Percentiles rank a stretch among this genome's conserved stretches.
Conservation (phyloP, 768 basidiomycete genomes). For the Suillus spraguei region DNA sequence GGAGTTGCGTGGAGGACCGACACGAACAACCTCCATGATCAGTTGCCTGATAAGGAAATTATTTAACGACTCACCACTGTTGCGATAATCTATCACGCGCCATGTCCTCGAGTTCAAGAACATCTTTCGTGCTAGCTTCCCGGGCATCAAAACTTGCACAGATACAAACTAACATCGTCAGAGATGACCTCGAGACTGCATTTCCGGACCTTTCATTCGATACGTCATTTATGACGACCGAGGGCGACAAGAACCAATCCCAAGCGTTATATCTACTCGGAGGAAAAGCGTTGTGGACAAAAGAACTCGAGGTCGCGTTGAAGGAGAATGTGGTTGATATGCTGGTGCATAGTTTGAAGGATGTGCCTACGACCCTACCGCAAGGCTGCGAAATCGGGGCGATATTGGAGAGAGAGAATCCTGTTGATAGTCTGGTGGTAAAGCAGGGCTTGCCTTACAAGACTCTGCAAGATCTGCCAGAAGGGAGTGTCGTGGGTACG, state of each 20-base stretch:
- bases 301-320: slow-evolving; percentile 89
- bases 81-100: slow-evolving; percentile 1
- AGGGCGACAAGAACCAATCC: slow-evolving; percentile 87
- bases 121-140: slow-evolving; percentile 78
- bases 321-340: slow-evolving; percentile 77
- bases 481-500: slow-evolving; percentile 92
- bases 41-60: not conserved
- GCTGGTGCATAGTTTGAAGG: slow-evolving; percentile 92
- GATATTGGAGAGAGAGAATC: slow-evolving; percentile 85
- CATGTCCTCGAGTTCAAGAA: slow-evolving; percentile 17
- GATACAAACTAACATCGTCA: slow-evolving; percentile 84
- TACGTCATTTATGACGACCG: slow-evolving; percentile 68
- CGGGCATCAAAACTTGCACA: slow-evolving; percentile 87
- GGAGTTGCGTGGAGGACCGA: too few relatives aligned
- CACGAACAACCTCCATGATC: too few relatives aligned
- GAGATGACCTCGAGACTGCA: slow-evolving; percentile 57
- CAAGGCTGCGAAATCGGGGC: slow-evolving; percentile 85
- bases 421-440: slow-evolving; percentile 86
- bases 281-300: slow-evolving; percentile 95
- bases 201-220: slow-evolving; percentile 55
- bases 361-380: slow-evolving; percentile 87
- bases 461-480: slow-evolving; percentile 79
- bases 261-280: slow-evolving; percentile 88
- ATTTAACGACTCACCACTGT: not conserved
- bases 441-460: slow-evolving; percentile 73